Base-by-base conservation (phyloP, 306 rosid genomes). In the Medicago arabica region DNA sequence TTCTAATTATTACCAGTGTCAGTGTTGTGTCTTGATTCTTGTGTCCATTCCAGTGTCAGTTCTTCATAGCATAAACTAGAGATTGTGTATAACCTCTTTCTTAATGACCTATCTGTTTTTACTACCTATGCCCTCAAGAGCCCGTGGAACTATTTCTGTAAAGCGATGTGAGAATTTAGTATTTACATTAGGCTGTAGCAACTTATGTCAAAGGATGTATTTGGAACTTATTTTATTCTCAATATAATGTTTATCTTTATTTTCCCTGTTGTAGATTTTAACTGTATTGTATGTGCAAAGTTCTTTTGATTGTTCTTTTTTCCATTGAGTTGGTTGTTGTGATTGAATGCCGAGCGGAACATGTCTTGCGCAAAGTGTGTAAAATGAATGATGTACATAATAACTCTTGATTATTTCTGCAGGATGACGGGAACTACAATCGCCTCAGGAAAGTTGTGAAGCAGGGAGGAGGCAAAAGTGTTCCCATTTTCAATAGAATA, bases 371-470 rank as follows among this genome's bases (percentile, higher is more conserved):
- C 55, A 3, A 25, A 70, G 13, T 43, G 19, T 70, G 81, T n/a
- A 39, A 49, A 62, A 75, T 21, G 73, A 76, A 41, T 12, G 70
- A 59, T 25, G 46, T 65, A 63, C 70, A 51, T 50, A 50, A 51
- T 50, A 50, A 58, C 10, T 31, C 15, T 59, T 64, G 43, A 16
- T 59, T 43, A 61, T 67, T 46, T 75, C 58, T 0, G 62, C 86
- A 85, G 88, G 82, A 41, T 81, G 71, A 75, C 14, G 67, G 70
- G 46, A 55, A 60, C 59, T 51, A 12, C 36, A 44, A 69, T 40
- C 39, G 54, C 68, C 62, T 65, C 57, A 2, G 83, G 34, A 69
- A 67, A 34, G 75, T 65, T 71, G 72, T 65, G 13, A 67, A 65
- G 72, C 65, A 58, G 54, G 54, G 43, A 43, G 47, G 79, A 69